phyloP scores from a whole-genome alignment of 352 stramenopile genomes.

The Phytopythium ostracodes region DNA sequence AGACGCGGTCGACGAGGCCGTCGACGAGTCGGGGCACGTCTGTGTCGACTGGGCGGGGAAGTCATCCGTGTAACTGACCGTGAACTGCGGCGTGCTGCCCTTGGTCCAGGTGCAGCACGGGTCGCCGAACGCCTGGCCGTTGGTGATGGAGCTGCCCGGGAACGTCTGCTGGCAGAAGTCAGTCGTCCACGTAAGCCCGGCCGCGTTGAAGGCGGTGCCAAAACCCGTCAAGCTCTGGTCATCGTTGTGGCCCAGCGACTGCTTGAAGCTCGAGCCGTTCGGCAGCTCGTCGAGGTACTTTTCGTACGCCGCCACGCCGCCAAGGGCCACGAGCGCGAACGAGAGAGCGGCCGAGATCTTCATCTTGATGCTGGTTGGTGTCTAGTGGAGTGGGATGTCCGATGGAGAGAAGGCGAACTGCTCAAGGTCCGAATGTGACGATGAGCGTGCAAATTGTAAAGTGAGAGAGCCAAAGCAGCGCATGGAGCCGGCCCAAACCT shows the following conservation, averaged over 20 bases:
- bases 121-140: constrained; percentile 40
- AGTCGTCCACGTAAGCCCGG: constrained; percentile 6
- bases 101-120: constrained; percentile 49
- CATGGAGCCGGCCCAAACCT: not conserved
- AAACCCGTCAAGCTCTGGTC: constrained; percentile 7
- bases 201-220: constrained; percentile 5
- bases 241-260: constrained; percentile 11
- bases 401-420: not conserved
- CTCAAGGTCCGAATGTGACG: not conserved
- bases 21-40: not conserved
- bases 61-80: constrained; percentile 11
- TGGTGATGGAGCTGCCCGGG: constrained; percentile 4
- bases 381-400: not conserved
- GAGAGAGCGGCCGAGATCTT: not conserved
- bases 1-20: not conserved
- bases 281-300: constrained; percentile 16
- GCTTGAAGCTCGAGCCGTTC: constrained; percentile 11
- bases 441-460: not conserved
- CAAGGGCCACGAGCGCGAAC: not conserved
- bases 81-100: constrained; percentile 30
- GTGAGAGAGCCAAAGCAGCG: not conserved
- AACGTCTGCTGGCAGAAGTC: constrained; percentile 10
- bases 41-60: constrained; percentile 6
- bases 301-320: not conserved
- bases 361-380: not conserved